These are phyloP conservation scores for Fraxinus anomala DNA, from an alignment of 257 asterid genomes.

Conservation along the genomic window DNA sequence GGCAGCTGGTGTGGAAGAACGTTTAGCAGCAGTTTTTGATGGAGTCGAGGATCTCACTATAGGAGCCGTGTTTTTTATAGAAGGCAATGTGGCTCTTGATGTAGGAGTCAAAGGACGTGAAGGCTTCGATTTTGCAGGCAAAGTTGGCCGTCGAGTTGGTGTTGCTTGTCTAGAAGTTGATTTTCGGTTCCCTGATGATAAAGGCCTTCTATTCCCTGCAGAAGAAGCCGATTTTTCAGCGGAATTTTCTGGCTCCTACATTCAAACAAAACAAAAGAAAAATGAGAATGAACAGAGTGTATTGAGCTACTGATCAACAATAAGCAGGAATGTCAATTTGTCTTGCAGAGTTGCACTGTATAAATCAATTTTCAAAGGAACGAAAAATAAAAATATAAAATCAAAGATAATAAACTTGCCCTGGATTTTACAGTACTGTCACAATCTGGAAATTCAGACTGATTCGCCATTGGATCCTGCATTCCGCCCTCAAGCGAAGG, in stretches of 20 bases:
- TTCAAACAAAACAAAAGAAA: no score
- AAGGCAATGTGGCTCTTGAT: conserved; percentile 48
- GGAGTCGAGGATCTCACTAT: conserved; percentile 57
- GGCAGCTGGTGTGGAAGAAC: conserved; percentile 50
- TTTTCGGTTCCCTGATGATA: conserved; percentile 42
- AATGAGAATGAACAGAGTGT: no score
- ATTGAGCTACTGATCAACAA: no score
- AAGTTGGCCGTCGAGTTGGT: conserved; percentile 48
- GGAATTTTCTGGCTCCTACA: conserved; percentile 46
- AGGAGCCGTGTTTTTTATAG: conserved; percentile 45
- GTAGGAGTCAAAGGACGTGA: conserved; percentile 61
- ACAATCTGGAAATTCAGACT: conserved; percentile 20
- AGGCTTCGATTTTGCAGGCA: conserved; percentile 47
- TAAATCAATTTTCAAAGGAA: not conserved
- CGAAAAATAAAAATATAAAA: no score
- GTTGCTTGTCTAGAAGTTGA: conserved; percentile 51
- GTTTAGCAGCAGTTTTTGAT: conserved; percentile 38
- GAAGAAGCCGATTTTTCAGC: conserved; percentile 30
- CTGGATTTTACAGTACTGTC: conserved; percentile 29
- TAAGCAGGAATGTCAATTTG: not conserved
- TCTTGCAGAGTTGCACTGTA: not conserved
- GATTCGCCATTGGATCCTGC: conserved; percentile 27
- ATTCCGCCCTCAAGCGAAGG: conserved; percentile 35
- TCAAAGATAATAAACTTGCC: conserved; percentile 37
- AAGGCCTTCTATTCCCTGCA: conserved; percentile 41